Percentiles rank a stretch among this genome's conserved stretches.
Evolutionary conservation across 805 yeast genomes (phyloP).

Genomic region (Wickerhamiella lipophila): DNA sequence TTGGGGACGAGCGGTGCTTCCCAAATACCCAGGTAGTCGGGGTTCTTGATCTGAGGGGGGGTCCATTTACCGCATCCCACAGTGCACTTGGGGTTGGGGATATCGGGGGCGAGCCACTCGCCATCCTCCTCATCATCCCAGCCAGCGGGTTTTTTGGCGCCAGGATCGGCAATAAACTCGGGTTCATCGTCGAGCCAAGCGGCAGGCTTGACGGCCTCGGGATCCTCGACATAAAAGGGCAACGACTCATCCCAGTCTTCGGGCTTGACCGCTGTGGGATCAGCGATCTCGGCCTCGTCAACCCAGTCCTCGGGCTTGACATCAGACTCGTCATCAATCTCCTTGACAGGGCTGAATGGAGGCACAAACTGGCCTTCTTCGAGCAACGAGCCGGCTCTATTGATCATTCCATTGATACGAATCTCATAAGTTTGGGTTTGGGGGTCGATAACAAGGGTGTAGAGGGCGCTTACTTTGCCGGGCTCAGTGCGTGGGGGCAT

Average conservation of each 20-base stretch:
- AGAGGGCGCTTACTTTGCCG: slow-evolving; percentile 45
- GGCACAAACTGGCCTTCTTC: slow-evolving; percentile 49
- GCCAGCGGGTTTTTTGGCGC: slow-evolving; percentile 51
- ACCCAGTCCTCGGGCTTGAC: slow-evolving; percentile 74
- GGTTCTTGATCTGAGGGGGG: slow-evolving; percentile 54
- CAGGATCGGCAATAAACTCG: slow-evolving; percentile 52
- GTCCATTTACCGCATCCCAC: slow-evolving; percentile 78
- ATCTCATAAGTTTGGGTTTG: slow-evolving; percentile 56
- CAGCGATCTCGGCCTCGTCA: slow-evolving; percentile 52
- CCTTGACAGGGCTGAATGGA: slow-evolving; percentile 50
- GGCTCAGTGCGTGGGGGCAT: slow-evolving; percentile 55
- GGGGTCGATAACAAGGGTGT: slow-evolving; percentile 61
- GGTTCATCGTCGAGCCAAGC: slow-evolving; percentile 65
- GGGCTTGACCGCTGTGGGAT: slow-evolving; percentile 59
- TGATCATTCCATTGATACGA: slow-evolving; percentile 67
- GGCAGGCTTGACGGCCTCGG: slow-evolving; percentile 53
- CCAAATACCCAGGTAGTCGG: slow-evolving; percentile 71
- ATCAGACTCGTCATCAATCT: slow-evolving; percentile 45
- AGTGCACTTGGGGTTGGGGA: slow-evolving; percentile 63
- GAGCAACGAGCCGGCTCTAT: slow-evolving; percentile 54
- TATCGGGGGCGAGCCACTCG: slow-evolving; percentile 59
- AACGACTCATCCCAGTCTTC: slow-evolving; percentile 72
- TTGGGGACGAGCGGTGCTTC: slow-evolving; percentile 50
- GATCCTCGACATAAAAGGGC: slow-evolving; percentile 54
- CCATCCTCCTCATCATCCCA: slow-evolving; percentile 93